Base-by-base conservation (phyloP, 2,329 filamentous ascomycete genomes). In the Fusarium sp. region DNA sequence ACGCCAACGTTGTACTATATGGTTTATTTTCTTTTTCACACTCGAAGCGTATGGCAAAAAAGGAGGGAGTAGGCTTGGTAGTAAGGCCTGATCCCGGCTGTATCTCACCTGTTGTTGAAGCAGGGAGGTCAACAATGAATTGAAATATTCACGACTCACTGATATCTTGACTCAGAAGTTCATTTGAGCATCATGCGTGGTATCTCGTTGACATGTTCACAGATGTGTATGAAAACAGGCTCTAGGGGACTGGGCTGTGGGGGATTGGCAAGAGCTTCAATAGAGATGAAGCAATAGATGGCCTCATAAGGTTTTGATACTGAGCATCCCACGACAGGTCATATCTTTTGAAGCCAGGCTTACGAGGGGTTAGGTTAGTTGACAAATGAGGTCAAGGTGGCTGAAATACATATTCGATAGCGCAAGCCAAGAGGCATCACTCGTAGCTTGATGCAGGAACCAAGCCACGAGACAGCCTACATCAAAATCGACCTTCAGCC, bases 1-100 rank as follows among this genome's bases (percentile, higher is more conserved):
- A 65, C 59, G 66, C 57, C 70, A 74, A 71, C 38, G 63, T 78
- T 78, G 76, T 79, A 79, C 57, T 71, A 79, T 72, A 75, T 72
- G 65, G 64, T 62, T 65, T 43, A 14, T 72, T 64, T 54, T 37
- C 22, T 63, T 57, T 57, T 25, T 17, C 43, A 52, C 40, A 52
- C 40, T 63, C 65, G 32, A 66, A 70, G 67, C 66, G 69, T 54
- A 64, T 67, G 54, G 57, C 60, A 74, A 70, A 63, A 69, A 66
- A 69, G 63, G 66, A 32, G 57, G 60, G 68, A 65, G 65, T 60
- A 27, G 65, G 67, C 66, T 69, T 57, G 58, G 43, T 45, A 61
- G 33, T 66, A 54, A 54, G 45, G 38, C 57, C 58, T 58, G 56
- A 47, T 67, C 66, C 56, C 20, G 58, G 33, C 43, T 54, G 62